Percentiles rank a stretch among this genome's conserved stretches.
phyloP scores from a whole-genome alignment of 2,329 filamentous ascomycete species.

The Aspergillus sp. region DNA sequence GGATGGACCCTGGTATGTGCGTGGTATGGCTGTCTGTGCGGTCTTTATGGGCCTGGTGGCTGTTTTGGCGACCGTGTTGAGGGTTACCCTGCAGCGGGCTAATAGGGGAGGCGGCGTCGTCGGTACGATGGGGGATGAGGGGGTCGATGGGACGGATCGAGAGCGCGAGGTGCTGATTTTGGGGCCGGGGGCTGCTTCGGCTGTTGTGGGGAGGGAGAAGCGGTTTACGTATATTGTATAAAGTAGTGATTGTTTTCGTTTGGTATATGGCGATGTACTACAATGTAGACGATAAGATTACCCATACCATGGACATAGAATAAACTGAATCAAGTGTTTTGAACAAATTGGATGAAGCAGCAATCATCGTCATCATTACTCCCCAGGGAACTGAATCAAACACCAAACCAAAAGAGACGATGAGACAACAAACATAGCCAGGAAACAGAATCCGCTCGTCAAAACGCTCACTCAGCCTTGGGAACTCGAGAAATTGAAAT shows the following conservation, averaged over 20 bases:
- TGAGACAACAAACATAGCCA: background rate
- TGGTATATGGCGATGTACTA: too few species aligned
- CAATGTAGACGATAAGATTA: too few species aligned
- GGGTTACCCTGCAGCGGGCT: constrained; percentile 52
- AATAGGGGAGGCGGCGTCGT: constrained; percentile 46
- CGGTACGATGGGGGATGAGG: constrained; percentile 43
- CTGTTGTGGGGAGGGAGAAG: constrained; percentile 13
- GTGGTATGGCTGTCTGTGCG: constrained; percentile 64
- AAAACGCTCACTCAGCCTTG: background rate
- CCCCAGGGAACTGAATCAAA: too few species aligned
- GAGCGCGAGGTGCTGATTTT: constrained; percentile 32
- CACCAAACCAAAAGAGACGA: background rate
- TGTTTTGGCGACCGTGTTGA: constrained; percentile 54
- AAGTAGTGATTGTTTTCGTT: background rate
- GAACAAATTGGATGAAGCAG: too few species aligned
- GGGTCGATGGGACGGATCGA: constrained; percentile 18
- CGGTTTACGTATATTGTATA: constrained; percentile 29
- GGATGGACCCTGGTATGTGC: constrained; percentile 62
- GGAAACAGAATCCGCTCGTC: background rate
- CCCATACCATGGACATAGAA: background rate
- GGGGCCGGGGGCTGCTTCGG: constrained; percentile 12
- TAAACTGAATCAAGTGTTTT: background rate
- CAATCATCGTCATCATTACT: too few species aligned
- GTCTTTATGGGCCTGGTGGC: constrained; percentile 64
- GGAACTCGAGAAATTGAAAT: background rate